Evolutionary conservation across 2,329 filamentous ascomycete species (phyloP).

Genomic region (Alternaria sp.): DNA sequence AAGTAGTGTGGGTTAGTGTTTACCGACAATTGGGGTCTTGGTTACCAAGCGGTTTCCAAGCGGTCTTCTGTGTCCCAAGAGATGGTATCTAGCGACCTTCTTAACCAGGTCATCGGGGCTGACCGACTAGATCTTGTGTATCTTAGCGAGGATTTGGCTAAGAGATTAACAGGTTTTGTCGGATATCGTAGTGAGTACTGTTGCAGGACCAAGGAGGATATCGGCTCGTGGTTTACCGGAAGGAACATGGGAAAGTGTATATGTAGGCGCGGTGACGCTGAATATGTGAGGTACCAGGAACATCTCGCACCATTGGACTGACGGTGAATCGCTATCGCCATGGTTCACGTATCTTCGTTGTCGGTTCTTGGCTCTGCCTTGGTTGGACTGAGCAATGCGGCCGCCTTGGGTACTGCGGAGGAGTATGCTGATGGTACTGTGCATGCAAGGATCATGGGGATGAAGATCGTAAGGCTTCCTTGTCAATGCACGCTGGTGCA

Average conservation of each 20-base stretch:
- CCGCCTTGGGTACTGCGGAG: conserved; percentile 31
- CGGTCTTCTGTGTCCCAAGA: not conserved
- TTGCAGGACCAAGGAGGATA: not conserved
- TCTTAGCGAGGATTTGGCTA: not conserved
- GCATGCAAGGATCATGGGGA: conserved; percentile 42
- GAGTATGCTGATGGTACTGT: conserved; percentile 45
- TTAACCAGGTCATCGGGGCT: conserved; percentile 4
- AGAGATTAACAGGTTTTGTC: not conserved
- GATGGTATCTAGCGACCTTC: conserved; percentile 13
- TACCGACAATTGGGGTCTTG: conserved; percentile 8
- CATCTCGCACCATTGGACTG: not conserved
- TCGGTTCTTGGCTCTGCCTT: conserved; percentile 23
- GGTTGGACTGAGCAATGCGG: conserved; percentile 26
- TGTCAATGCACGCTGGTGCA: not conserved
- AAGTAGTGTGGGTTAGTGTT: not conserved
- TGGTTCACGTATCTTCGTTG: conserved; percentile 22
- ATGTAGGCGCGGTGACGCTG: not conserved
- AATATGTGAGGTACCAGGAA: not conserved
- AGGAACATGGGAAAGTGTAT: not conserved
- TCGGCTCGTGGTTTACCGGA: not conserved
- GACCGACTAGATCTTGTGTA: not conserved
- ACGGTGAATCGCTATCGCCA: conserved; percentile 2
- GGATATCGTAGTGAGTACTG: not conserved
- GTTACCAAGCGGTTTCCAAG: not conserved
- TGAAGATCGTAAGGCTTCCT: conserved; percentile 33